Percentiles rank a stretch among this genome's conserved stretches.
phyloP scores from a whole-genome alignment of 257 asterid species.

The Solanum phureja region DNA sequence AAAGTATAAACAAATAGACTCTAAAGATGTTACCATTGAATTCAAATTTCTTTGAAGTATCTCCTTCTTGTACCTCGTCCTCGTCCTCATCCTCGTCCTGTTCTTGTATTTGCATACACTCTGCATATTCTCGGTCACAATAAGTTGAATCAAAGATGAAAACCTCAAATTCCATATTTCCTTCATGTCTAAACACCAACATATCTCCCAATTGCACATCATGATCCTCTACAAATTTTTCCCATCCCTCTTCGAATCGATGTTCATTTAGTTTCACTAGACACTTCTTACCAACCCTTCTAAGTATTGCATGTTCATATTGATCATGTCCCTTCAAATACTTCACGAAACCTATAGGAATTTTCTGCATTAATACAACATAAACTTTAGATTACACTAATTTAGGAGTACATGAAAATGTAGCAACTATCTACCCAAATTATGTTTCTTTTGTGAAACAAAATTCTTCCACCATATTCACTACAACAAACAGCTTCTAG shows the following conservation, averaged over 20 bases:
- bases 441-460: background rate
- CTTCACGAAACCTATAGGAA: slow-evolving; percentile 3
- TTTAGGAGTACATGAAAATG: background rate
- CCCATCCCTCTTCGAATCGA: background rate
- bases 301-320: background rate
- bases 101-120: background rate
- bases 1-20: background rate
- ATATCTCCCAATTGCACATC: slow-evolving; percentile 2
- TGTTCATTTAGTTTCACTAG: background rate
- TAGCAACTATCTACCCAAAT: background rate
- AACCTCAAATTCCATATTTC: slow-evolving; percentile 6
- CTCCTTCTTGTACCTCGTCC: background rate
- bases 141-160: background rate
- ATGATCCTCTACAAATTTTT: background rate
- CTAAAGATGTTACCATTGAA: background rate
- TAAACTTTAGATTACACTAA: background rate
- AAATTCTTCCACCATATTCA: background rate
- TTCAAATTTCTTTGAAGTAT: background rate
- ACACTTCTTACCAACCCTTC: slow-evolving; percentile 2
- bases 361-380: background rate
- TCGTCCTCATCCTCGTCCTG: background rate
- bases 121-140: background rate
- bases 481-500: background rate
- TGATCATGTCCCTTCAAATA: background rate
- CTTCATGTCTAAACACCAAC: slow-evolving; percentile 7